Conservation (phyloP, 2,329 filamentous ascomycete species). For the Dothiorella sarmentorum region DNA sequence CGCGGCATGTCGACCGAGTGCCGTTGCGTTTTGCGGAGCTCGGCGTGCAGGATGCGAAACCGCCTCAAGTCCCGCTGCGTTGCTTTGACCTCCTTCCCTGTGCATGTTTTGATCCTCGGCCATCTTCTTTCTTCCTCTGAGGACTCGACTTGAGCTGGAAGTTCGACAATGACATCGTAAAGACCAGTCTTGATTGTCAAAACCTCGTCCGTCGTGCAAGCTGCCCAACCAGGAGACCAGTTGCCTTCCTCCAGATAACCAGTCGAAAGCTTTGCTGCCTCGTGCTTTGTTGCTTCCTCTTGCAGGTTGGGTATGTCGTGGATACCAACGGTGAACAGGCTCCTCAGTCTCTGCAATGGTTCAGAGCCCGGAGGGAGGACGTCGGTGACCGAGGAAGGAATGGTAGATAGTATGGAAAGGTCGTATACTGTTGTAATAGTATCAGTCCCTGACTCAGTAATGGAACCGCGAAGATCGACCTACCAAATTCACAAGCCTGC, state of each 20-base stretch:
- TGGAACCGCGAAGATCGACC: conserved; percentile 17
- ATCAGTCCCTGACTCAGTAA: neutral
- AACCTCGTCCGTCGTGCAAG: conserved; percentile 93
- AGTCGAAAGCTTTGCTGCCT: conserved; percentile 37
- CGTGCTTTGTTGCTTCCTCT: conserved; percentile 45
- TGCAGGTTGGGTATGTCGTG: conserved; percentile 83
- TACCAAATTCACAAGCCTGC: conserved; percentile 84
- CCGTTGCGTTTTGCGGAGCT: conserved; percentile 32
- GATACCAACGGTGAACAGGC: conserved; percentile 90
- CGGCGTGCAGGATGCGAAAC: conserved; percentile 45
- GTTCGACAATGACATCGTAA: conserved; percentile 84
- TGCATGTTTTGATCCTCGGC: conserved; percentile 67
- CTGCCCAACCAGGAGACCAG: conserved; percentile 67
- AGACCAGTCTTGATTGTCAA: conserved; percentile 79
- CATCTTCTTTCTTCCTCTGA: conserved; percentile 52
- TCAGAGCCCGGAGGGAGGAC: conserved; percentile 62
- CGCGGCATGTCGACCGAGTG: conserved; percentile 26
- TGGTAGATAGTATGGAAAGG: conserved; percentile 86
- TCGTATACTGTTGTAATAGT: conserved; percentile 68
- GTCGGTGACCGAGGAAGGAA: conserved; percentile 71
- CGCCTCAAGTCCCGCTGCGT: conserved; percentile 87
- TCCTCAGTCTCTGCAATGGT: conserved; percentile 63
- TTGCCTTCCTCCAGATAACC: conserved; percentile 45
- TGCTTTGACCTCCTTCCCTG: conserved; percentile 68
- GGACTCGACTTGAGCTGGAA: conserved; percentile 41